phyloP scores from a whole-genome alignment of 1,284 basidiomycete genomes.

The Pseudozyma tsukubaensis region DNA sequence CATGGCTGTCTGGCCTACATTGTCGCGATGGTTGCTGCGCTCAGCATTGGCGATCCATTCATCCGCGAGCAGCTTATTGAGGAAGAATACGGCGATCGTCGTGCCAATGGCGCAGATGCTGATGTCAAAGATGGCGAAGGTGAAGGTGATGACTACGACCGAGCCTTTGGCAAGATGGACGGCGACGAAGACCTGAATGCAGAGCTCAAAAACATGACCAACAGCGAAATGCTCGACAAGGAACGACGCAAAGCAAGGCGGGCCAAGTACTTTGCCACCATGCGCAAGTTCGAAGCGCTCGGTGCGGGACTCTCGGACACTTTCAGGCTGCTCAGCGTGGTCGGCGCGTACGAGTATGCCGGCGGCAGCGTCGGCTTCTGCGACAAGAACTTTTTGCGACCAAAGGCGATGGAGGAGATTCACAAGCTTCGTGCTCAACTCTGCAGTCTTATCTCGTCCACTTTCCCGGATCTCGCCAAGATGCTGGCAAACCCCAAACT shows the following conservation, averaged over 20 bases:
- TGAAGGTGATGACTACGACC: slow-evolving; percentile 75
- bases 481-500: slow-evolving; percentile 50
- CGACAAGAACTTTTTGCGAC: slow-evolving; percentile 86
- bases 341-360: slow-evolving; percentile 95
- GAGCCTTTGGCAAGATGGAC: slow-evolving; percentile 69
- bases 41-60: slow-evolving; percentile 97
- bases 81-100: slow-evolving; percentile 68
- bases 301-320: slow-evolving; percentile 88
- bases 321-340: slow-evolving; percentile 87
- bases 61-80: slow-evolving; percentile 79
- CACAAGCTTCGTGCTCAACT: slow-evolving; percentile 92
- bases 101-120: slow-evolving; percentile 48
- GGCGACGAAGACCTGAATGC: slow-evolving; percentile 71
- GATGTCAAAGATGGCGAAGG: slow-evolving; percentile 71
- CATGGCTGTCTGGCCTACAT: slow-evolving; percentile 92
- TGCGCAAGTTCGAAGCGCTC: slow-evolving; percentile 80
- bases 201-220: slow-evolving; percentile 70
- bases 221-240: slow-evolving; percentile 74
- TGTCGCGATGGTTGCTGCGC: slow-evolving; percentile 87
- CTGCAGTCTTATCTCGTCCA: slow-evolving; percentile 61
- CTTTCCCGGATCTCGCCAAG: slow-evolving; percentile 22
- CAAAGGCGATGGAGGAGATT: slow-evolving; percentile 98
- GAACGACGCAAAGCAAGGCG: slow-evolving; percentile 78
- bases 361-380: slow-evolving; percentile 83
- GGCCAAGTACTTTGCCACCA: slow-evolving; percentile 70